Evolutionary conservation across 495 filamentous ascomycete species (phyloP).

Genomic region (Cladorrhinum samala): DNA sequence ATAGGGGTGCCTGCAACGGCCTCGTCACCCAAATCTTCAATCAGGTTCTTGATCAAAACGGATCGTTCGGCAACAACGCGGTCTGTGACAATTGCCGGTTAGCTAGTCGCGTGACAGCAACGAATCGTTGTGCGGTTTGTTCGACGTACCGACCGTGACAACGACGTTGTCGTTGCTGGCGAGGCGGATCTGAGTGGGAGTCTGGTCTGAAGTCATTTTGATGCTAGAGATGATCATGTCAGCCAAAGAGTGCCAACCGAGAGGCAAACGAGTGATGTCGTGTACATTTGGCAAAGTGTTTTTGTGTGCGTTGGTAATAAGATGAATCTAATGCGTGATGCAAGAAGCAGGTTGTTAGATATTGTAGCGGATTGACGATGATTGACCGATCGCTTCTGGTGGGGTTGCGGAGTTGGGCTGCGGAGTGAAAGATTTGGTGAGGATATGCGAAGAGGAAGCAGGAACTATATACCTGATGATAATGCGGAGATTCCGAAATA

Average conservation of each 20-base stretch:
- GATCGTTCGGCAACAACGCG: conserved; percentile 84
- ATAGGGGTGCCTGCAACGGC: conserved; percentile 68
- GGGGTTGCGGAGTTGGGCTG: background rate
- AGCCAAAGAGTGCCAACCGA: background rate
- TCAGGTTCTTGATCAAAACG: conserved; percentile 93
- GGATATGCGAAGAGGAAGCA: background rate
- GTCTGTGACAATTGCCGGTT: conserved; percentile 36
- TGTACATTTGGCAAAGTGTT: background rate
- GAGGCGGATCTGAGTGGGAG: conserved; percentile 9
- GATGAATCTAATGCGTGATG: background rate
- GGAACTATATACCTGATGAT: background rate
- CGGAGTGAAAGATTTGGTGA: background rate
- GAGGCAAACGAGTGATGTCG: background rate
- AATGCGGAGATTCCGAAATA: background rate
- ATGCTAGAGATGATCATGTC: background rate
- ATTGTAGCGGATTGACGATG: background rate
- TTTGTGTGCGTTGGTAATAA: background rate
- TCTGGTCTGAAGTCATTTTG: conserved; percentile 15
- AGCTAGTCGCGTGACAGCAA: conserved; percentile 1
- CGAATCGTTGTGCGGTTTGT: conserved; percentile 21
- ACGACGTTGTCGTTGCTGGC: background rate
- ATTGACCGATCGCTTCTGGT: conserved; percentile 5
- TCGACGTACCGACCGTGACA: conserved; percentile 8
- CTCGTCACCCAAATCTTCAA: conserved; percentile 79
- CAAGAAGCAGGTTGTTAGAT: background rate